These are phyloP conservation scores for Raphanus sativus DNA, from an alignment of 345 rosid genomes.

Conservation along the genomic window DNA sequence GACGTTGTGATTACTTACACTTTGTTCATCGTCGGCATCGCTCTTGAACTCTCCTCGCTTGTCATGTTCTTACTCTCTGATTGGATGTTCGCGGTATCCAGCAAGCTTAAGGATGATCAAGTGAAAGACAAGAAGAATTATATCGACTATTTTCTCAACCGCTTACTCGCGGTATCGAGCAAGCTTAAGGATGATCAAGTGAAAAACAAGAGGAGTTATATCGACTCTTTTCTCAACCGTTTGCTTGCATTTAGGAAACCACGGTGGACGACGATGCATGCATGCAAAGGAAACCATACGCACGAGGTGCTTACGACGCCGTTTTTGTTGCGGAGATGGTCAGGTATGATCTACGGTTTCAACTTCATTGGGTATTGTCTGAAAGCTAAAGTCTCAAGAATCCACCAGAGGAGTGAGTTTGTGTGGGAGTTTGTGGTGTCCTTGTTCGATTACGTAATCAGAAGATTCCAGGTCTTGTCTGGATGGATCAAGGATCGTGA, in stretches of 20 bases:
- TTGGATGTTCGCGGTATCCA: constrained; percentile 46
- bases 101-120: constrained; percentile 9
- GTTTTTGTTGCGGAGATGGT: constrained; percentile 49
- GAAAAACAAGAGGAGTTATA: background rate
- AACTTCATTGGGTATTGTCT: constrained; percentile 53
- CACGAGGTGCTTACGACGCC: constrained; percentile 24
- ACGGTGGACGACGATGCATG: background rate
- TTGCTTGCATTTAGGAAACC: constrained; percentile 32
- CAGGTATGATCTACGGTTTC: constrained; percentile 43
- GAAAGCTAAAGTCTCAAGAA: constrained; percentile 34
- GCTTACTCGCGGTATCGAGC: constrained; percentile 23
- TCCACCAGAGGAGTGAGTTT: background rate
- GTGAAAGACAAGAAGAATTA: background rate
- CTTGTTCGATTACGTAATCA: background rate
- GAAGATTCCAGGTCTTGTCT: background rate
- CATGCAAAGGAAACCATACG: background rate
- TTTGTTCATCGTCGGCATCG: constrained; percentile 50
- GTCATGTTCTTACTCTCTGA: constrained; percentile 56
- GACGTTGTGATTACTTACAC: constrained; percentile 57
- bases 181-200: constrained; percentile 16
- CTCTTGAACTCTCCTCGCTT: constrained; percentile 44
- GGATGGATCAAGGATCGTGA: background rate
- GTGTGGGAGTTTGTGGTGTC: background rate
- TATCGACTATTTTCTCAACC: too few species aligned
- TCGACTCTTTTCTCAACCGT: constrained; percentile 16